phyloP scores from a whole-genome alignment of 129 eudicot species.

The Saposhnikovia divaricata region DNA sequence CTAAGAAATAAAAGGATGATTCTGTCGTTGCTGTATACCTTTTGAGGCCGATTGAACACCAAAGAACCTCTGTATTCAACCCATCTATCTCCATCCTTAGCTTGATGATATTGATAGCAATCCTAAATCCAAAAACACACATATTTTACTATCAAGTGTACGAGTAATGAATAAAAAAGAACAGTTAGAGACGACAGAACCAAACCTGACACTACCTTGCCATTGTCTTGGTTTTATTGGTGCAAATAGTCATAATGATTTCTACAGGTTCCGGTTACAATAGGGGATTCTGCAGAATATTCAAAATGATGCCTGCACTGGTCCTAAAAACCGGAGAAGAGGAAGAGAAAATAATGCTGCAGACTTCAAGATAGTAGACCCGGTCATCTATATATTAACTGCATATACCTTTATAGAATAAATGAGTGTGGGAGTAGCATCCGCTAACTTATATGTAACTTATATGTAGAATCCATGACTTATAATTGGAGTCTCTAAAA shows the following conservation, averaged over 20 bases:
- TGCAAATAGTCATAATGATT: not conserved
- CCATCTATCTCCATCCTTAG: constrained; percentile 99
- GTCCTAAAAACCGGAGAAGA: not conserved
- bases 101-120: constrained; percentile 97
- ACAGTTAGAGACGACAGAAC: too few species aligned
- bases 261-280: not conserved
- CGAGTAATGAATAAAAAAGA: too few species aligned
- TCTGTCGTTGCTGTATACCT: constrained; percentile 33
- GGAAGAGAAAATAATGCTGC: not conserved
- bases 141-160: not conserved
- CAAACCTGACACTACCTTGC: too few species aligned
- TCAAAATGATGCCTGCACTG: not conserved
- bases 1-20: not conserved
- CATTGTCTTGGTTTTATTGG: not conserved
- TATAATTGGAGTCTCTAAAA: not conserved
- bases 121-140: constrained; percentile 46
- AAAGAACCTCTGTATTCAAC: constrained; percentile 93
- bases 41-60: constrained; percentile 76
- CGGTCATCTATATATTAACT: not conserved
- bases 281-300: too few species aligned
- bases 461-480: not conserved
- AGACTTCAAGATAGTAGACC: not conserved
- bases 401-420: constrained; percentile 70
- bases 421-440: constrained; percentile 74
- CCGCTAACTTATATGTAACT: constrained; percentile 73